phyloP scores from a whole-genome alignment of 2,329 filamentous ascomycete genomes.

The Xylaria sp. region DNA sequence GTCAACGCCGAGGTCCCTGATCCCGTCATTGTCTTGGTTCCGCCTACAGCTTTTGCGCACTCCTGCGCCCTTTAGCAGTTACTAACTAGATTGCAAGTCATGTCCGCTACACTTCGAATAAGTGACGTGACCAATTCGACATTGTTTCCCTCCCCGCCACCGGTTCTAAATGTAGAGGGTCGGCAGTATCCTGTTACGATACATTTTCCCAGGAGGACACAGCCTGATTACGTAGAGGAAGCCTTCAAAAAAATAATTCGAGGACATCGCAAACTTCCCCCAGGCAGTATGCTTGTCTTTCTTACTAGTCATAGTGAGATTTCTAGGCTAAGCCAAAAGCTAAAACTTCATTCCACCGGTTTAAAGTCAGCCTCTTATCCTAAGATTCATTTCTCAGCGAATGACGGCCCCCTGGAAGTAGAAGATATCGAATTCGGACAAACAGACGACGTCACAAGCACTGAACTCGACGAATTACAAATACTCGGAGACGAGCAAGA shows the following conservation, averaged over 20 bases:
- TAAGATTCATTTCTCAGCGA: conserved; percentile 79
- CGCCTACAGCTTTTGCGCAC: background rate
- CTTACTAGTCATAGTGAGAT: conserved; percentile 96
- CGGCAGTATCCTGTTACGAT: conserved; percentile 90
- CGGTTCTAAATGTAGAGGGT: conserved; percentile 89
- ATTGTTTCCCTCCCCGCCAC: conserved; percentile 82
- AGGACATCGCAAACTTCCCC: conserved; percentile 89
- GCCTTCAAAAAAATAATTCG: conserved; percentile 86
- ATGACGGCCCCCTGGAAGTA: conserved; percentile 80
- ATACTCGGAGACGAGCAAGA: conserved; percentile 63
- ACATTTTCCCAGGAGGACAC: conserved; percentile 87
- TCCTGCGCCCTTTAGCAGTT: background rate
- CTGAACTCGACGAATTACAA: conserved; percentile 65
- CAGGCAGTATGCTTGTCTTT: conserved; percentile 92
- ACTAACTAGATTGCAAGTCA: conserved; percentile 60
- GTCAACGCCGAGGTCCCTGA: background rate
- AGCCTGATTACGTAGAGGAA: conserved; percentile 90
- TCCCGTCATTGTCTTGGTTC: background rate
- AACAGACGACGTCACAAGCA: conserved; percentile 73
- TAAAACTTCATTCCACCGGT: conserved; percentile 75
- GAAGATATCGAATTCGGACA: conserved; percentile 89
- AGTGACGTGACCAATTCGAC: conserved; percentile 89
- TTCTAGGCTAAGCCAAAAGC: conserved; percentile 78
- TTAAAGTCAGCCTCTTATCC: conserved; percentile 67
- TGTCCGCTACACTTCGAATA: conserved; percentile 94